Evolutionary conservation across 805 yeast species (phyloP).

Genomic region (Yarrowia osloensis): DNA sequence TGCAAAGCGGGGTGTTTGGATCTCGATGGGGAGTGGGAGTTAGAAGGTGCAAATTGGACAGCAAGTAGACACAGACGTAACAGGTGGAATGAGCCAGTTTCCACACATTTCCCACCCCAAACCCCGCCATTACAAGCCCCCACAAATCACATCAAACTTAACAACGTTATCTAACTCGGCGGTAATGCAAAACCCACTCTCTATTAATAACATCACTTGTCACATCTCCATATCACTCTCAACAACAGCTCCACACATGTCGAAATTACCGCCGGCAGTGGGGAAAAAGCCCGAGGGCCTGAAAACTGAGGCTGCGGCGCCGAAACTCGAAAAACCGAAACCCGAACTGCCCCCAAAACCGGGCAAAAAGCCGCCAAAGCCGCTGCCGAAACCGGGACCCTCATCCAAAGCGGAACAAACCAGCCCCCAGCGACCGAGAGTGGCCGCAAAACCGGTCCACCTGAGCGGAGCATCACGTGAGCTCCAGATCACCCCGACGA

Average conservation of each 20-base stretch:
- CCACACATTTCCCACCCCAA: too few relatives aligned
- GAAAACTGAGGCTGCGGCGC: neutral
- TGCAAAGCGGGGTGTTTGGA: neutral
- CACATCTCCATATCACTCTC: neutral
- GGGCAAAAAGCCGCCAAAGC: neutral
- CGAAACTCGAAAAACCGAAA: neutral
- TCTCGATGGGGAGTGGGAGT: neutral
- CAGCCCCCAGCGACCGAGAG: neutral
- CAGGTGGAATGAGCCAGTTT: too few relatives aligned
- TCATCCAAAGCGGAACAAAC: neutral
- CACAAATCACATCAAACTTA: neutral
- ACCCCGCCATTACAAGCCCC: too few relatives aligned
- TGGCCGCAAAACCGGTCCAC: constrained; percentile 1
- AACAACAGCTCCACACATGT: neutral
- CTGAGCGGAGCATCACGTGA: neutral
- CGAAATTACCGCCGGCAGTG: constrained; percentile 5
- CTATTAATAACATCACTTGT: constrained; percentile 2
- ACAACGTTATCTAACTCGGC: neutral
- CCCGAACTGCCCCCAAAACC: constrained; percentile 6
- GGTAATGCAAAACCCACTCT: neutral
- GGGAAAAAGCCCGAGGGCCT: constrained; percentile 19
- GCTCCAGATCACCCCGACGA: neutral
- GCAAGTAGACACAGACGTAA: too few relatives aligned
- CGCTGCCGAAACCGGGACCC: neutral
- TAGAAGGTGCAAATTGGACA: too few relatives aligned